Conservation (phyloP, 495 filamentous ascomycete genomes). For the Gamarada debralockiae region DNA sequence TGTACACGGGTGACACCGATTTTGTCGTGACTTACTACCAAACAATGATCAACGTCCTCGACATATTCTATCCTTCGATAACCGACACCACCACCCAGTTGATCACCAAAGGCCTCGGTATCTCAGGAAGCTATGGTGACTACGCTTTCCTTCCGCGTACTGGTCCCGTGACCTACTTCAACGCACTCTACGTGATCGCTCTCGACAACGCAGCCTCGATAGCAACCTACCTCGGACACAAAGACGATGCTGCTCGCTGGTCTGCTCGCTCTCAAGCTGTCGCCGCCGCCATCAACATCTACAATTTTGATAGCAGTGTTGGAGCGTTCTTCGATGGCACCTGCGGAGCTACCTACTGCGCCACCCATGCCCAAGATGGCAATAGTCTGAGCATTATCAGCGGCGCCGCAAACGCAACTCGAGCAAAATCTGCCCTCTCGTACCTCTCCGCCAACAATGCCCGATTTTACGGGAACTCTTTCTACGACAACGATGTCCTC, state of each 20-base stretch:
- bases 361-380: slow-evolving; percentile 43
- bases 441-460: slow-evolving; percentile 31
- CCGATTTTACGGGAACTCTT: slow-evolving; percentile 39
- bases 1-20: slow-evolving; percentile 38
- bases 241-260: slow-evolving; percentile 33
- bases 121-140: slow-evolving; percentile 38
- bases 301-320: slow-evolving; percentile 31
- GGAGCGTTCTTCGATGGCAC: slow-evolving; percentile 39
- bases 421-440: slow-evolving; percentile 27
- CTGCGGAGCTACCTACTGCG: slow-evolving; percentile 21
- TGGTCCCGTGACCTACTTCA: slow-evolving; percentile 44
- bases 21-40: slow-evolving; percentile 31
- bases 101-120: slow-evolving; percentile 30
- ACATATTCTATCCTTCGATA: slow-evolving; percentile 34
- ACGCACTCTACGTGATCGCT: slow-evolving; percentile 42
- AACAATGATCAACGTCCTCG: slow-evolving; percentile 33
- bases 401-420: slow-evolving; percentile 29
- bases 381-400: slow-evolving; percentile 39
- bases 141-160: slow-evolving; percentile 44
- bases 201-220: slow-evolving; percentile 37
- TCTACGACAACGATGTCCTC: slow-evolving; percentile 39
- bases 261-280: slow-evolving; percentile 28
- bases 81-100: slow-evolving; percentile 30
- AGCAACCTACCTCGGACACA: slow-evolving; percentile 26
- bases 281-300: slow-evolving; percentile 27